Conservation (phyloP, 2,329 filamentous ascomycete genomes). For the Clonostachys chloroleuca region DNA sequence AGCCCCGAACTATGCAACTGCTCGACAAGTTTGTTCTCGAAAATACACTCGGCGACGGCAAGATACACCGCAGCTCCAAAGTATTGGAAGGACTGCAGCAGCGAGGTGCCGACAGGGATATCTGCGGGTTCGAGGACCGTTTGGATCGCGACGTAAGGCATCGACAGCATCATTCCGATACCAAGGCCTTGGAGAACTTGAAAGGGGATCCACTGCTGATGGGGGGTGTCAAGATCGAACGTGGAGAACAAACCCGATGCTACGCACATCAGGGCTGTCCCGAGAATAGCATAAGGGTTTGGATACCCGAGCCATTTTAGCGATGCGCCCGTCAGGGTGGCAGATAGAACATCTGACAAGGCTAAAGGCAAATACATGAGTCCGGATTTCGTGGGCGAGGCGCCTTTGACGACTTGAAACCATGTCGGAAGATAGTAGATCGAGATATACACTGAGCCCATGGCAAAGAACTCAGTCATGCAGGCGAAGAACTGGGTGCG, state of each 20-base stretch:
- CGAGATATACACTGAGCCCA: conserved; percentile 1
- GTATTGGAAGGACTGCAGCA: conserved; percentile 36
- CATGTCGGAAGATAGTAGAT: conserved; percentile 37
- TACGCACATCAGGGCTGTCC: conserved; percentile 6
- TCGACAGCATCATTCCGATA: conserved; percentile 33
- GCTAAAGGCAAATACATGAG: conserved; percentile 1
- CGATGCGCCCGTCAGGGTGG: not conserved
- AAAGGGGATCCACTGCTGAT: conserved; percentile 6
- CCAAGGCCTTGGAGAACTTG: conserved; percentile 32
- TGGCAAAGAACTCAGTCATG: conserved; percentile 22
- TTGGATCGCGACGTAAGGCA: conserved; percentile 38
- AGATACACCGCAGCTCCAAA: conserved; percentile 43
- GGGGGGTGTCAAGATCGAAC: not conserved
- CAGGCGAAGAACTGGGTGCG: conserved; percentile 2
- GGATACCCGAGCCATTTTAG: conserved; percentile 20
- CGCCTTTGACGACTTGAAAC: conserved; percentile 39
- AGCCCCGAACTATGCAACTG: not conserved
- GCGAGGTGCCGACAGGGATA: conserved; percentile 35
- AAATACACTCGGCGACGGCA: conserved; percentile 43
- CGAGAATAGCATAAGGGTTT: conserved; percentile 6
- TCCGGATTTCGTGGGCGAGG: conserved; percentile 5
- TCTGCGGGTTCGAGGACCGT: conserved; percentile 33
- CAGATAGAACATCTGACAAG: not conserved
- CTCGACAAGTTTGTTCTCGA: conserved; percentile 37
- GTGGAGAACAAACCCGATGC: conserved; percentile 26